phyloP scores from a whole-genome alignment of 78 protist species.

The Chrysochromulina tobinii region DNA sequence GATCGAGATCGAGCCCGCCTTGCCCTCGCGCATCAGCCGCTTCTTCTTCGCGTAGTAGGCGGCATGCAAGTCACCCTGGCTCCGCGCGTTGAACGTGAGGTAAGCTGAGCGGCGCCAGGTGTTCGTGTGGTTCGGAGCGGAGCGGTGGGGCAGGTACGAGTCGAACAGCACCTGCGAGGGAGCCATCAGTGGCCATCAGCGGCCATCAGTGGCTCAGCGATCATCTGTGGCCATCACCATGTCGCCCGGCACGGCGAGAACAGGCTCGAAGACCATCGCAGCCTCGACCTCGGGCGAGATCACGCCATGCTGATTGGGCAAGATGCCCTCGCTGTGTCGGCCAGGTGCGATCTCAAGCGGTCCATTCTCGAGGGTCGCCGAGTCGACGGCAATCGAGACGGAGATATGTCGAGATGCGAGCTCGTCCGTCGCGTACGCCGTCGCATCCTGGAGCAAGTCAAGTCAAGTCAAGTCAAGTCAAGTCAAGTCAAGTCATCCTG shows the following conservation, averaged over 20 bases:
- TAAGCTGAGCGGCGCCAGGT: not conserved
- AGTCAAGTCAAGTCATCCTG: too few relatives aligned
- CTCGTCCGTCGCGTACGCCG: conserved; percentile 35
- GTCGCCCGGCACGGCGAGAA: not conserved
- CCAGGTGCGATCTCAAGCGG: not conserved
- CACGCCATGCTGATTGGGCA: not conserved
- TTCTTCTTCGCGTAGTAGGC: too few relatives aligned
- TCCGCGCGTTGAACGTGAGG: not conserved
- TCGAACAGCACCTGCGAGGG: not conserved
- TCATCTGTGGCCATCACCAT: not conserved
- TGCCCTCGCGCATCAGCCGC: too few relatives aligned
- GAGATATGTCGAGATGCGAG: conserved; percentile 23
- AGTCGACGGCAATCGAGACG: not conserved
- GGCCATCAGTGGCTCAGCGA: too few relatives aligned
- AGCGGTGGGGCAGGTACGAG: conserved; percentile 21
- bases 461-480: too few relatives aligned
- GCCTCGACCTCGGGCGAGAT: not conserved
- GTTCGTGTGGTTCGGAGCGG: not conserved
- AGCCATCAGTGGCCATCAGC: too few relatives aligned
- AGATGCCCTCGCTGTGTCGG: not conserved
- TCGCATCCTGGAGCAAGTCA: conserved; percentile 4
- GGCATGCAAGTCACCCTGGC: too few relatives aligned
- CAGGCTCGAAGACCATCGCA: not conserved
- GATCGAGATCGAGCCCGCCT: too few relatives aligned
- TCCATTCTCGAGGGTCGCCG: not conserved